These are phyloP conservation scores for Triangularia verruculosa DNA, from an alignment of 2,329 filamentous ascomycete species.

Conservation along the genomic window DNA sequence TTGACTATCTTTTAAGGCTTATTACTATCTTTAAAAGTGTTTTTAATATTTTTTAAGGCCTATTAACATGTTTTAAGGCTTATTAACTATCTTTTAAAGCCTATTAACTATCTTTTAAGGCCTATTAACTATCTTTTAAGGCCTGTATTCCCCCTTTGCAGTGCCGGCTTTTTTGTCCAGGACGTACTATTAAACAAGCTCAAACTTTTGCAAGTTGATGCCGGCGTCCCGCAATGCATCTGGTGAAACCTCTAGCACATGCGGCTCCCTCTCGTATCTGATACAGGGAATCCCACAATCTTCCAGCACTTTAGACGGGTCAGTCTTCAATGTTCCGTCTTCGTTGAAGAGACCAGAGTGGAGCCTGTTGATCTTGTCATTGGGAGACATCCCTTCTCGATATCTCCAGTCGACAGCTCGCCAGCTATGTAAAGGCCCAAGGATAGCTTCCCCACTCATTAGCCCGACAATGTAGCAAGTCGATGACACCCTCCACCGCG, in stretches of 20 bases:
- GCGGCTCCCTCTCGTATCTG: background rate
- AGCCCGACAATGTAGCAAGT: background rate
- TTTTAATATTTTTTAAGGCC: no score
- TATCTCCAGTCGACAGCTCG: background rate
- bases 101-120: no score
- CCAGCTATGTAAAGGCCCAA: background rate
- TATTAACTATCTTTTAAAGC: no score
- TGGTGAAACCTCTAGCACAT: background rate
- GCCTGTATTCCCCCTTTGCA: no score
- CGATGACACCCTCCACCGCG: background rate
- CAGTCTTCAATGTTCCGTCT: background rate
- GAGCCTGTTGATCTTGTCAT: background rate
- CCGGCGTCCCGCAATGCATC: background rate
- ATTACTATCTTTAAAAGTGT: no score
- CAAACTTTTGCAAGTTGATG: background rate
- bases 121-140: no score
- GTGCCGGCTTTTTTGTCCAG: no score
- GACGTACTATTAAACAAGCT: background rate
- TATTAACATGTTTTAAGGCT: no score
- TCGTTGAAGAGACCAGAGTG: background rate
- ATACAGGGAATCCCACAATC: background rate
- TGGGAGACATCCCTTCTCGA: background rate
- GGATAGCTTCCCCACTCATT: background rate
- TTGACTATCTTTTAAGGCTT: no score
- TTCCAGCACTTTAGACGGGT: background rate